Percentiles rank a stretch among this genome's conserved stretches.
Evolutionary conservation across 2,329 filamentous ascomycete genomes (phyloP).

Genomic region (Aspergillus phoenicis): DNA sequence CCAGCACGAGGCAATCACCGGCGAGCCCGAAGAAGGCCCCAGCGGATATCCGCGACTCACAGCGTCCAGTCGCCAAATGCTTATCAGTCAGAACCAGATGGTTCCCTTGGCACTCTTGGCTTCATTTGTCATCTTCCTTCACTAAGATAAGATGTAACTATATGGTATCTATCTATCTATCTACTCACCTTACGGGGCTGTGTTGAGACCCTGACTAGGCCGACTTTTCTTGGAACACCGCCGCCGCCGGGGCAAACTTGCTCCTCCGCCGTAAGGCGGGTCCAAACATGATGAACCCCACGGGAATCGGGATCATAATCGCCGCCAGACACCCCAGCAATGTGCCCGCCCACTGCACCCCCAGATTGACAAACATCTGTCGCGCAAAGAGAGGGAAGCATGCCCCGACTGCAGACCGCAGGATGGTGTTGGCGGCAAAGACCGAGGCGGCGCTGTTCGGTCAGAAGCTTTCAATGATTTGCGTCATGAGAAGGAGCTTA

Average conservation of each 20-base stretch:
- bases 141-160: background rate
- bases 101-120: background rate
- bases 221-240: slow-evolving; percentile 19
- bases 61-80: background rate
- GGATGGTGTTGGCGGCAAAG: slow-evolving; percentile 43
- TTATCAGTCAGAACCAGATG: background rate
- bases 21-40: too few species aligned
- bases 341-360: slow-evolving; percentile 43
- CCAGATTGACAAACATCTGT: slow-evolving; percentile 42
- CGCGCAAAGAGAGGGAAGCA: slow-evolving; percentile 41
- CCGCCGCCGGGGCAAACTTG: slow-evolving; percentile 28
- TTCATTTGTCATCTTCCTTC: background rate
- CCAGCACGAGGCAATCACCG: background rate
- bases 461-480: slow-evolving; percentile 10
- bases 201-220: background rate
- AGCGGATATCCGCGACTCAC: background rate
- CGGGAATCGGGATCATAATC: slow-evolving; percentile 43
- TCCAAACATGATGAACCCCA: slow-evolving; percentile 37
- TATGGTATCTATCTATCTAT: background rate
- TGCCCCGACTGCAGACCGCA: slow-evolving; percentile 39
- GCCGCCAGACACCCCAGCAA: slow-evolving; percentile 40
- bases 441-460: slow-evolving; percentile 39
- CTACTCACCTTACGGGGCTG: background rate
- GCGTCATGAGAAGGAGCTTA: slow-evolving; percentile 26
- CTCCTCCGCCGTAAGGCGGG: slow-evolving; percentile 33